Evolutionary conservation across 2,329 filamentous ascomycete genomes (phyloP).

Genomic region (Cercospora sp.): DNA sequence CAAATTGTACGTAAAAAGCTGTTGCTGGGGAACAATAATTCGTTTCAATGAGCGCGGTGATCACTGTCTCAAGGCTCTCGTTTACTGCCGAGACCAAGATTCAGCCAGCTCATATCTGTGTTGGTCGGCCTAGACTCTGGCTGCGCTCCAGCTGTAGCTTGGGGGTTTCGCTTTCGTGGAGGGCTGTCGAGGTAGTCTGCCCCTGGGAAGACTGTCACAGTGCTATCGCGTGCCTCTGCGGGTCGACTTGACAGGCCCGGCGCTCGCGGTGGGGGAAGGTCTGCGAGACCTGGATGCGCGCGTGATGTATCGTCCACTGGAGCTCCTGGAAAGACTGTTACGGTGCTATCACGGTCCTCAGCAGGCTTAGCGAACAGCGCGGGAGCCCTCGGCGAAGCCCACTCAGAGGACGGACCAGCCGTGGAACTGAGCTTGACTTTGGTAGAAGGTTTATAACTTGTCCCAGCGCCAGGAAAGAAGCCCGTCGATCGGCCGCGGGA

Average conservation of each 20-base stretch:
- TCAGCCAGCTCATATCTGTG: constrained; percentile 76
- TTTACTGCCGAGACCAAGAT: constrained; percentile 51
- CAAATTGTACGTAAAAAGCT: neutral
- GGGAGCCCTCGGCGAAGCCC: constrained; percentile 26
- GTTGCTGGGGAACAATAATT: neutral
- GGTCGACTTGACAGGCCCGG: constrained; percentile 17
- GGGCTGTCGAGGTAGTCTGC: constrained; percentile 32
- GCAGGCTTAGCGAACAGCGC: constrained; percentile 19
- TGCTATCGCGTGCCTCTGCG: constrained; percentile 35
- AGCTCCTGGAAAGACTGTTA: constrained; percentile 40
- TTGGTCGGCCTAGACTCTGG: constrained; percentile 35
- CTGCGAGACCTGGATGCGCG: neutral
- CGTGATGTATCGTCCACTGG: neutral
- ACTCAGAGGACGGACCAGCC: constrained; percentile 29
- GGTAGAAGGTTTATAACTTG: constrained; percentile 30
- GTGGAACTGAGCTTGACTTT: constrained; percentile 31
- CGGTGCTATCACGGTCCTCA: constrained; percentile 34
- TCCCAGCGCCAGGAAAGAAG: constrained; percentile 41
- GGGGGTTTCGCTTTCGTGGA: constrained; percentile 40
- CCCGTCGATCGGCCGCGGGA: constrained; percentile 53
- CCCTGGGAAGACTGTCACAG: constrained; percentile 41
- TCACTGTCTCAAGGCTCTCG: neutral
- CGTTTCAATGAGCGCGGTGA: neutral
- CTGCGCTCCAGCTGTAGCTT: constrained; percentile 36
- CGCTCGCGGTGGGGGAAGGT: constrained; percentile 16